Percentiles rank a stretch among this genome's conserved stretches.
Evolutionary conservation across 73 alveolate species (phyloP).

Genomic region (Blepharisma stoltei): DNA sequence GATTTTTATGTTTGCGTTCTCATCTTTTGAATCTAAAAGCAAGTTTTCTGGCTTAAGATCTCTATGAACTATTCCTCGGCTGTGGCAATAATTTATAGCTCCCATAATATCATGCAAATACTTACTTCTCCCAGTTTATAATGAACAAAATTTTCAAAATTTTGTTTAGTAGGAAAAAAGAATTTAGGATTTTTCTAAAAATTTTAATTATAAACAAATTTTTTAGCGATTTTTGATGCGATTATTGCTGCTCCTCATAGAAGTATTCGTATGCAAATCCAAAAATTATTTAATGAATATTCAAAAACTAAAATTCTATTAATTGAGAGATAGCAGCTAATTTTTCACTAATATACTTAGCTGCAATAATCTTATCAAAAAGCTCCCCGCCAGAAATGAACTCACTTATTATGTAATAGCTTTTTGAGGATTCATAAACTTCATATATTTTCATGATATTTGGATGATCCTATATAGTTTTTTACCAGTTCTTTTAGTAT

Average conservation of each 20-base stretch:
- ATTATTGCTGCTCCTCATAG: too few relatives aligned
- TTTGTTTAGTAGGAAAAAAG: too few relatives aligned
- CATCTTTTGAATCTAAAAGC: neutral
- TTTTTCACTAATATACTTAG: neutral
- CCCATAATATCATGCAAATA: constrained; percentile 6
- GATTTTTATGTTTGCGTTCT: neutral
- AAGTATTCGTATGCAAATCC: too few relatives aligned
- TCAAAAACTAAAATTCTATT: too few relatives aligned
- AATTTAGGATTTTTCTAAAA: too few relatives aligned
- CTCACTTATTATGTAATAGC: constrained; percentile 42
- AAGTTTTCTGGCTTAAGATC: constrained; percentile 30
- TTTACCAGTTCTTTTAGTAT: too few relatives aligned
- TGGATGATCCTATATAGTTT: constrained; percentile 37
- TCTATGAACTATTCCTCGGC: neutral
- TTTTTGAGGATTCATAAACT: constrained; percentile 30
- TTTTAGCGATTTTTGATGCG: too few relatives aligned
- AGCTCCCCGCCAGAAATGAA: constrained; percentile 42
- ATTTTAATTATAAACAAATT: too few relatives aligned
- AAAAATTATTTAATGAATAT: too few relatives aligned
- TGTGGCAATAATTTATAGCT: constrained; percentile 8
- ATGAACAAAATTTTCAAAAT: too few relatives aligned
- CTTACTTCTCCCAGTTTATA: too few relatives aligned
- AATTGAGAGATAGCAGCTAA: constrained; percentile 39
- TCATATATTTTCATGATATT: constrained; percentile 47
- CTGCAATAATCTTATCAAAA: constrained; percentile 22